A percentile compares a stretch with the other conserved stretches of the same genome.
Evolutionary conservation across 2,329 filamentous ascomycete genomes (phyloP).

Genomic region (Aureobasidium sp.): DNA sequence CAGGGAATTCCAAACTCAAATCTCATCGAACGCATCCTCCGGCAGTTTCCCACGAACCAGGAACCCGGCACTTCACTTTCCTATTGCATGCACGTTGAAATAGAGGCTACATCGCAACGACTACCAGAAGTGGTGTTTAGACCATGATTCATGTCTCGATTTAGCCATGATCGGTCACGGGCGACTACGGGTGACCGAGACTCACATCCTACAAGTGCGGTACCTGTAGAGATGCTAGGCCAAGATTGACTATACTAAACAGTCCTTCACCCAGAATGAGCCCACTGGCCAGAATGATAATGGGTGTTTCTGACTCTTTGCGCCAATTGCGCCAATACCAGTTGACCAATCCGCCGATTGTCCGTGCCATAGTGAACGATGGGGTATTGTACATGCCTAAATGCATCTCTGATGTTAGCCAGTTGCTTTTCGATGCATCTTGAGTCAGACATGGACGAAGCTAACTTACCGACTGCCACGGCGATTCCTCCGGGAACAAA

Average conservation of each 20-base stretch:
- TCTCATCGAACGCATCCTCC: background rate
- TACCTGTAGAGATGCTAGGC: constrained; percentile 68
- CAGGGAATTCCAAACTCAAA: background rate
- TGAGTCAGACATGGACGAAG: background rate
- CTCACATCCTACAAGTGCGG: constrained; percentile 52
- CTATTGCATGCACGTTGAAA: background rate
- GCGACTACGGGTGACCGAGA: background rate
- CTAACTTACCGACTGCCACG: constrained; percentile 70
- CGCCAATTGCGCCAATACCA: constrained; percentile 66
- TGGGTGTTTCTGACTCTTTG: constrained; percentile 57
- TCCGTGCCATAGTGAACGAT: constrained; percentile 85
- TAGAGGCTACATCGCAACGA: background rate
- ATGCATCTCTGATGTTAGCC: background rate
- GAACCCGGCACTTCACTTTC: background rate
- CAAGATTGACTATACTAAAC: constrained; percentile 81
- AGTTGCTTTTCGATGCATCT: background rate
- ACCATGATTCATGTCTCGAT: background rate
- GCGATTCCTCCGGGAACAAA: constrained; percentile 89
- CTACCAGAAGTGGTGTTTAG: background rate
- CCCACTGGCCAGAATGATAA: constrained; percentile 84
- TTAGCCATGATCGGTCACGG: background rate
- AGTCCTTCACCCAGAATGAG: constrained; percentile 90
- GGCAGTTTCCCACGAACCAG: background rate
- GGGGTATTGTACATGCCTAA: constrained; percentile 94
- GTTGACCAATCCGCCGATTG: constrained; percentile 67